These are phyloP conservation scores for Cercospora beticola DNA, from an alignment of 2,329 filamentous ascomycete genomes.

Conservation along the genomic window DNA sequence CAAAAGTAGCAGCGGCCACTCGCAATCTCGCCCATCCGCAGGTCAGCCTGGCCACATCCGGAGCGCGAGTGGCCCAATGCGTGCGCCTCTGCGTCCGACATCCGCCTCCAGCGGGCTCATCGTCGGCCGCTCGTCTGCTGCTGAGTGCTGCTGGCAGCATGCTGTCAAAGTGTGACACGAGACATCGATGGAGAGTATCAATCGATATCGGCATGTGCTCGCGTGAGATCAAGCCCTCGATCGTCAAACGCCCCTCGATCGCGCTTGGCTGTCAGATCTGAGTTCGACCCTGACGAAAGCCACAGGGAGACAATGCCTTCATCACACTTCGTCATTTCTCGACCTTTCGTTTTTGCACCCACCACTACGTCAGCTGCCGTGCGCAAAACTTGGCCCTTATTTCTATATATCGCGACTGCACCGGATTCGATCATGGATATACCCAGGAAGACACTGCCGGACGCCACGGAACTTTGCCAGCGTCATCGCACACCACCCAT, in stretches of 20 bases:
- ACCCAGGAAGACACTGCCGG: background rate
- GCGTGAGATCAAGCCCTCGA: conserved; percentile 4
- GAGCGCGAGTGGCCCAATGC: conserved; percentile 2
- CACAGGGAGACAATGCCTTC: background rate
- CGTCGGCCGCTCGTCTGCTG: background rate
- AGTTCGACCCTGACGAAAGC: background rate
- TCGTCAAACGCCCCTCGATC: background rate
- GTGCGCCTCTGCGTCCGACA: background rate
- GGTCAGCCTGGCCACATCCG: background rate
- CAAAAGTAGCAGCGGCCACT: conserved; percentile 7
- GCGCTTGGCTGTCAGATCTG: background rate
- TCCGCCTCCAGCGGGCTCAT: background rate
- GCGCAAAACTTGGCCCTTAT: background rate
- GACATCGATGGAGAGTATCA: background rate
- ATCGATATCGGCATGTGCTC: background rate
- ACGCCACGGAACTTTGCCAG: background rate
- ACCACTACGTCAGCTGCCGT: background rate
- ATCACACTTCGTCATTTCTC: background rate
- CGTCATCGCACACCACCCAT: conserved; percentile 4
- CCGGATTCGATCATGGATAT: background rate
- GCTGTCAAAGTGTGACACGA: background rate
- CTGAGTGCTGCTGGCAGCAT: background rate
- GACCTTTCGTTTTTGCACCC: background rate
- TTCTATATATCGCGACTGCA: conserved; percentile 2
- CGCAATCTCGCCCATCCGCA: conserved; percentile 10